Evolutionary conservation across 306 rosid species (phyloP).

Genomic region (Rosa chinensis): DNA sequence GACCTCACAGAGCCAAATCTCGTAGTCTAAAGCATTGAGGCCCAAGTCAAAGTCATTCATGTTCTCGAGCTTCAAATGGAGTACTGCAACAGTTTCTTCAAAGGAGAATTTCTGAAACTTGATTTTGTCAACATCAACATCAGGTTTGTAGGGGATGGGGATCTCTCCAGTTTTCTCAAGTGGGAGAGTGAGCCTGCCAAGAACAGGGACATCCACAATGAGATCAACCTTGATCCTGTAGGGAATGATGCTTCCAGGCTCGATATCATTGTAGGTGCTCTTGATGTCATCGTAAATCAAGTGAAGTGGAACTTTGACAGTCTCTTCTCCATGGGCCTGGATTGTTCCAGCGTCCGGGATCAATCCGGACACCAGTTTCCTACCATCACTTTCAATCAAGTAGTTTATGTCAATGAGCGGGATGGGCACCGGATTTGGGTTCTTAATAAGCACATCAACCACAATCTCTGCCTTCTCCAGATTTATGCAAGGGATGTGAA

Average conservation of each 20-base stretch:
- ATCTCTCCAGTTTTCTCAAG: constrained; percentile 92
- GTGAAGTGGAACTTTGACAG: constrained; percentile 66
- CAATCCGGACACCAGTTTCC: constrained; percentile 83
- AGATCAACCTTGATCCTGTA: constrained; percentile 78
- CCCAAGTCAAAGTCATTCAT: constrained; percentile 88
- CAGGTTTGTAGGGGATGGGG: constrained; percentile 96
- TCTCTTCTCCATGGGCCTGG: constrained; percentile 81
- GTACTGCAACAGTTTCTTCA: constrained; percentile 82
- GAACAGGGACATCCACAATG: constrained; percentile 80
- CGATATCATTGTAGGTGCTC: constrained; percentile 59
- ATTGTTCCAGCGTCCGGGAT: constrained; percentile 96
- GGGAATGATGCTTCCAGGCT: constrained; percentile 86
- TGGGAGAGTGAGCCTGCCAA: constrained; percentile 84
- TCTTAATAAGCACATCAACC: constrained; percentile 82
- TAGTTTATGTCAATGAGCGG: constrained; percentile 82
- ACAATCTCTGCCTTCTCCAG: constrained; percentile 74
- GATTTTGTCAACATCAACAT: constrained; percentile 81
- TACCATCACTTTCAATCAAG: constrained; percentile 83
- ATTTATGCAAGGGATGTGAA: constrained; percentile 67
- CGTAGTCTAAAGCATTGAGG: constrained; percentile 70
- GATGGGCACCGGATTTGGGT: constrained; percentile 91
- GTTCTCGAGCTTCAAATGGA: constrained; percentile 89
- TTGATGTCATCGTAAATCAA: constrained; percentile 84
- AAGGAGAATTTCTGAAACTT: constrained; percentile 69
- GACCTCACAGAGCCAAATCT: constrained; percentile 78